Conservation (phyloP, 1,284 basidiomycete genomes). For the Malassezia equina region DNA sequence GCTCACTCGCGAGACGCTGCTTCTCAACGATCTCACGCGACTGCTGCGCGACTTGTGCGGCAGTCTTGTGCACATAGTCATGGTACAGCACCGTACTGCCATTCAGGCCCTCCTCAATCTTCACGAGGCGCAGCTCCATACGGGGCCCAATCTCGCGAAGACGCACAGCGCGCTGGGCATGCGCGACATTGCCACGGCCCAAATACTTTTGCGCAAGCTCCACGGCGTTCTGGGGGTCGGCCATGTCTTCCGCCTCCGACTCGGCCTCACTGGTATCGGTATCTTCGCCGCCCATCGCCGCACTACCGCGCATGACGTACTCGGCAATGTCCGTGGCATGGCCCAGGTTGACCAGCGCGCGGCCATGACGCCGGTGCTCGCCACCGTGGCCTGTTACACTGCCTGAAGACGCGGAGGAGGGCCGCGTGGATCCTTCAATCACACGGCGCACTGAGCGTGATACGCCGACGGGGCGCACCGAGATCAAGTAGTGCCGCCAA, state of each 20-base stretch:
- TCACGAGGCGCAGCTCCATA: constrained; percentile 83
- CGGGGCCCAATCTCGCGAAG: constrained; percentile 90
- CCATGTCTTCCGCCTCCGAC: constrained; percentile 73
- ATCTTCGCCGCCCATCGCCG: constrained; percentile 62
- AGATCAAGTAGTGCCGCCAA: constrained; percentile 87
- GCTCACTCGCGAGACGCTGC: constrained; percentile 23
- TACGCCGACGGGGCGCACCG: constrained; percentile 86
- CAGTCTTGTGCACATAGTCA: constrained; percentile 33
- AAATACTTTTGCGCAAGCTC: constrained; percentile 84
- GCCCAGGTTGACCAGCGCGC: constrained; percentile 62
- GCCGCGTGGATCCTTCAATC: constrained; percentile 59
- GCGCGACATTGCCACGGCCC: constrained; percentile 83
- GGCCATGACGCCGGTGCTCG: constrained; percentile 11
- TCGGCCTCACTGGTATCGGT: constrained; percentile 54
- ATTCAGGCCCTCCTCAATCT: constrained; percentile 78
- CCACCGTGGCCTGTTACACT: constrained; percentile 14
- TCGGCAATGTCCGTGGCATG: constrained; percentile 89
- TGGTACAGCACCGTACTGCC: constrained; percentile 43
- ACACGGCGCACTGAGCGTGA: constrained; percentile 82
- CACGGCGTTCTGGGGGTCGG: constrained; percentile 55
- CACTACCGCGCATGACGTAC: constrained; percentile 68
- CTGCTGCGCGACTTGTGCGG: constrained; percentile 20
- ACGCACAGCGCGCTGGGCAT: constrained; percentile 76
- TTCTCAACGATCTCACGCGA: constrained; percentile 20
- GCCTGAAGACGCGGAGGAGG: constrained; percentile 12